These are phyloP conservation scores for Ettlia oleoabundans DNA, from an alignment of 139 green algal genomes.

Conservation along the genomic window DNA sequence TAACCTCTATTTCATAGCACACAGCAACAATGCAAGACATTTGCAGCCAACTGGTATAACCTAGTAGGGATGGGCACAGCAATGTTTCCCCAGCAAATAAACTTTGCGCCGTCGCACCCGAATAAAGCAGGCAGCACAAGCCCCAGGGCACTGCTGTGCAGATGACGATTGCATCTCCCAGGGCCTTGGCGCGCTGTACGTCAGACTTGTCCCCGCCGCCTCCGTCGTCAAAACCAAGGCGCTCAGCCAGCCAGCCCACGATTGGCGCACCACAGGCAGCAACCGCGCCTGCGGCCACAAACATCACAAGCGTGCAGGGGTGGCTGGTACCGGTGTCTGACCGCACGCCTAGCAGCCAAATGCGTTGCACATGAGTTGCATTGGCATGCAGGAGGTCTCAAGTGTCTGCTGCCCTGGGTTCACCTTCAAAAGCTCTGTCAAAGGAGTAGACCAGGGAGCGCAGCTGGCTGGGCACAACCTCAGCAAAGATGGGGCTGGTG, in stretches of 20 bases:
- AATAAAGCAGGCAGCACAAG: slow-evolving; percentile 50
- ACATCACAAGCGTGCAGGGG: too few relatives aligned
- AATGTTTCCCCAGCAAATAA: background rate
- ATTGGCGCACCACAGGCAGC: slow-evolving; percentile 49
- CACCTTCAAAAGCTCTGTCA: slow-evolving; percentile 72
- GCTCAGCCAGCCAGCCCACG: slow-evolving; percentile 55
- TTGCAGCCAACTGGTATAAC: too few relatives aligned
- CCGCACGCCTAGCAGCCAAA: too few relatives aligned
- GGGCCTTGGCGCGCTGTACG: slow-evolving; percentile 45
- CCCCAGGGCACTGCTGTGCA: slow-evolving; percentile 55
- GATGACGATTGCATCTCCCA: slow-evolving; percentile 54
- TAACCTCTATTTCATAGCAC: background rate
- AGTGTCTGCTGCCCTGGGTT: background rate
- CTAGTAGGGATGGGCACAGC: too few relatives aligned
- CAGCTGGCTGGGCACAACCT: slow-evolving; percentile 62
- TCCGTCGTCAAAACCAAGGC: slow-evolving; percentile 41
- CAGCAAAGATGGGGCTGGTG: slow-evolving; percentile 73
- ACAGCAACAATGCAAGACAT: background rate
- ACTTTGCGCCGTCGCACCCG: background rate
- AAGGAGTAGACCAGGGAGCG: slow-evolving; percentile 76
- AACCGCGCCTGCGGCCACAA: slow-evolving; percentile 47
- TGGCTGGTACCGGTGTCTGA: too few relatives aligned
- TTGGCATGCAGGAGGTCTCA: background rate
- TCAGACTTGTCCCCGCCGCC: slow-evolving; percentile 6
- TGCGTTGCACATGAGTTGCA: background rate